Evolutionary conservation across 768 basidiomycete species (phyloP), one percentile per base, ranked within the genome.

Genomic region (Lentinula sp.): DNA sequence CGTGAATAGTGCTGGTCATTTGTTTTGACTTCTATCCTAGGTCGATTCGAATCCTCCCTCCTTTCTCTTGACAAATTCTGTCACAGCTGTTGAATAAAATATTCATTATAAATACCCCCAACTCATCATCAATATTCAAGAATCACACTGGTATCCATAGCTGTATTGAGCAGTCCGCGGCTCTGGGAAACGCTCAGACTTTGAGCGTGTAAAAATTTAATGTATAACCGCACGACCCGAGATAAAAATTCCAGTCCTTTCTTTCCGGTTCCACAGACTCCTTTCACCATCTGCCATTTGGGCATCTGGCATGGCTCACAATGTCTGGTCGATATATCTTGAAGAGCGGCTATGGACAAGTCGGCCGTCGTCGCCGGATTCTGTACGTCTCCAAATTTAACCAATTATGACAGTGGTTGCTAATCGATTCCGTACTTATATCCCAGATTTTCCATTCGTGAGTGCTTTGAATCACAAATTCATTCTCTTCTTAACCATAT

Each of bases 271-370:
- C 53, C 53, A 54, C 18, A 5, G 35, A 37, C 42, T 8, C 32
- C 43, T 69, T 69, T 59, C 66, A 68, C 32, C 63, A 4, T 20
- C 20, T 18, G 18, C 20, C n/a, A 7, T 8, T n/a, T 18, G 43
- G 43, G 43, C 62, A 35, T 46, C 69, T 64, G 69, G 41, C 64
- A 46, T 65, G 66, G 83, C 83, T 80, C 78, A 83, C 65, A 76
- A 80, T 32, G 72, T 81, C 57, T 83, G 83, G 81, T 82, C 80
- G 33, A 78, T 76, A 9, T 84, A 84, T 66, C 76, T 83, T 16
- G 53, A 54, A n/a, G 18, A 37, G 53, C 53, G 12, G 53, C 35
- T 66, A 60, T 65, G 36, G 65, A 43, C 61, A 28, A 28, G 28
- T 43, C 61, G 55, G 43, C 60, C 60, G 43, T 66, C 50, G 54